These are phyloP conservation scores for Eleusine coracana DNA, from an alignment of 176 grass and related monocot species.

Conservation along the genomic window DNA sequence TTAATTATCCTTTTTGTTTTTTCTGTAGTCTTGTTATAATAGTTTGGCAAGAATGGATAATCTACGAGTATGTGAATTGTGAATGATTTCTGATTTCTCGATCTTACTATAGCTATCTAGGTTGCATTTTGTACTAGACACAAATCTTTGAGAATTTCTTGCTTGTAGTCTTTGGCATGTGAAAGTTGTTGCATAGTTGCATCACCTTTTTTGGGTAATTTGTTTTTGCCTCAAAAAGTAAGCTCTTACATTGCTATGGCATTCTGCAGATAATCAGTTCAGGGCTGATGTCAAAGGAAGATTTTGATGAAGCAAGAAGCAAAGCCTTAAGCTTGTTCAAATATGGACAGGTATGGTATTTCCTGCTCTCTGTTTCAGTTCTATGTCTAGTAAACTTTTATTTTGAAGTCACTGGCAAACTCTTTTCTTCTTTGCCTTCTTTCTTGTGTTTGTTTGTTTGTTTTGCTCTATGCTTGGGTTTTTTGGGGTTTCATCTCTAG, in stretches of 20 bases:
- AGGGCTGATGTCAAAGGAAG: constrained; percentile 81
- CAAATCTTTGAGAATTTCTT: not conserved
- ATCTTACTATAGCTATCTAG: not conserved
- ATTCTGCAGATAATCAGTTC: constrained; percentile 69
- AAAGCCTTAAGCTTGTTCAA: constrained; percentile 89
- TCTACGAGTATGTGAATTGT: not conserved
- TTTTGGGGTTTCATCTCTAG: no score
- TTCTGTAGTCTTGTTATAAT: not conserved
- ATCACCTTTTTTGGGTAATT: not conserved
- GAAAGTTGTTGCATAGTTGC: not conserved
- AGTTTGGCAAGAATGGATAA: constrained; percentile 2
- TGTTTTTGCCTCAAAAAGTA: not conserved
- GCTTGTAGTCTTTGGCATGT: not conserved
- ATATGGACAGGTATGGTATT: constrained; percentile 69
- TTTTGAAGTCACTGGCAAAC: not conserved
- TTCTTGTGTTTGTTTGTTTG: no score
- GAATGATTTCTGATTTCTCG: constrained; percentile 7
- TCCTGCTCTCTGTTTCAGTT: constrained; percentile 18
- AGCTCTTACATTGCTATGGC: constrained; percentile 29
- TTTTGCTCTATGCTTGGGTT: no score
- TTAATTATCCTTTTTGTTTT: not conserved
- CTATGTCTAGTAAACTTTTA: not conserved
- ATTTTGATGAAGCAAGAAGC: constrained; percentile 84
- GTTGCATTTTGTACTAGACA: not conserved
- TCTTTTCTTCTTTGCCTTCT: no score